Evolutionary conservation across 192 early-diverging fungal species (phyloP), one percentile per base, ranked within the genome.

Genomic region (Polychytrium aggregatum): DNA sequence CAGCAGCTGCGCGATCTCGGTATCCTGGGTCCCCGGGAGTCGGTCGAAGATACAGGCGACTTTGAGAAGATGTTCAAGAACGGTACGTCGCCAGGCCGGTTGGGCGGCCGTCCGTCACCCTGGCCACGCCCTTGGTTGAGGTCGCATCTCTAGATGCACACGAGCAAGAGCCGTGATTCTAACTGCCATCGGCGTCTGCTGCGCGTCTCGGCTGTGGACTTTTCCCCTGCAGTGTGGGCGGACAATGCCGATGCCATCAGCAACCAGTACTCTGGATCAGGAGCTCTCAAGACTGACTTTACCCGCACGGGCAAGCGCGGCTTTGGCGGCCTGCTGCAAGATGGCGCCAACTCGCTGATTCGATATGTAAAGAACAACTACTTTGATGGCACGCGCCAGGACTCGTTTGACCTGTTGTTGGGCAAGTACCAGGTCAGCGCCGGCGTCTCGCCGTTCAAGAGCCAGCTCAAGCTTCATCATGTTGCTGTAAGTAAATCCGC

Each of bases 221-320:
- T 33, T 2, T 29, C 50, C 8, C n/a, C 46, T 29, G 36, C 67
- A 87, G 84, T 90, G 16, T 99, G 96, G 96, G 94, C 96, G 17
- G 90, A 99, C 63, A 89, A 99, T 62, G 96, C 92, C 26, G 89
- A 99, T 65, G 85, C 74, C 34, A 76, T 99, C 39, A 88, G 84
- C 59, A 67, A 68, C 21, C 83, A 85, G 31, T 99, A 99, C 63
- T 86, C 87, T 49, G 96, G 96, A 36, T 95, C 96, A 2, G 90
- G 91, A 24, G 96, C 96, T 5, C 72, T 97, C 38, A 99, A 99
- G 64, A 97, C 92, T 3, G 96, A 99, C 58, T 99, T 86, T 57
- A 99, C 96, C 2, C 78, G 88, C 50, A 97, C 92, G 1, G 94
- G 94, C 24, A 81, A 86, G 63, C 82, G 96, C 43, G 87, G 84